These are phyloP conservation scores for Chlorophyllum brunneum DNA, from an alignment of 768 basidiomycete species.

Conservation along the genomic window DNA sequence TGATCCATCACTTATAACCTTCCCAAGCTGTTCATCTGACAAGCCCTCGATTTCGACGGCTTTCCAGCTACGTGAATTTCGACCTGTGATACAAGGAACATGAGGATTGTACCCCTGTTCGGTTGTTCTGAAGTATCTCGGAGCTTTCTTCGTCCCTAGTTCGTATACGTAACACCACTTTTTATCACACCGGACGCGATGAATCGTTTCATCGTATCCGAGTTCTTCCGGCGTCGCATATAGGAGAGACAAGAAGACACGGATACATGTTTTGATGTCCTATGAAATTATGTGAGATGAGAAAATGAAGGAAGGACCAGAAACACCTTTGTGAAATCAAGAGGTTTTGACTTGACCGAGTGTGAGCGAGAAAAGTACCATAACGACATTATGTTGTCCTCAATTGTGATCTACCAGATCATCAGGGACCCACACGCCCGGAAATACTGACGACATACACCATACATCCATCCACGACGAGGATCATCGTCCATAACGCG, in stretches of 20 bases:
- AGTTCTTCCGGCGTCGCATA: not conserved
- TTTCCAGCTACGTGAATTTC: constrained; percentile 13
- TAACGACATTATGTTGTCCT: not conserved
- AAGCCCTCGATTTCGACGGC: constrained; percentile 3
- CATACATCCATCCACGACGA: no score
- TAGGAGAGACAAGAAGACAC: no score
- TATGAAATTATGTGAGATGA: not conserved
- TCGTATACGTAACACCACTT: no score
- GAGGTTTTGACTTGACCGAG: not conserved
- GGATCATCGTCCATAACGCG: no score
- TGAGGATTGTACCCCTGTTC: not conserved
- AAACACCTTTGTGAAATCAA: constrained; percentile 2
- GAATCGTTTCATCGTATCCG: not conserved
- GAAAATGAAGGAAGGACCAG: not conserved
- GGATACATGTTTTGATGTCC: no score
- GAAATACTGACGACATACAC: not conserved
- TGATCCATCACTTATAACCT: no score
- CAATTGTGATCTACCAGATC: not conserved
- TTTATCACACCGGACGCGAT: not conserved
- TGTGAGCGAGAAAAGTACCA: no score
- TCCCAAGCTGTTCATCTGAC: not conserved
- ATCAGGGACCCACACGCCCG: accelerated
- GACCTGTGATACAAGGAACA: constrained; percentile 11
- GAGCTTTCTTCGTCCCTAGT: no score
- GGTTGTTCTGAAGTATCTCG: not conserved